Conservation (phyloP, 1,139 yeast species). For the Taphrina confusa region DNA sequence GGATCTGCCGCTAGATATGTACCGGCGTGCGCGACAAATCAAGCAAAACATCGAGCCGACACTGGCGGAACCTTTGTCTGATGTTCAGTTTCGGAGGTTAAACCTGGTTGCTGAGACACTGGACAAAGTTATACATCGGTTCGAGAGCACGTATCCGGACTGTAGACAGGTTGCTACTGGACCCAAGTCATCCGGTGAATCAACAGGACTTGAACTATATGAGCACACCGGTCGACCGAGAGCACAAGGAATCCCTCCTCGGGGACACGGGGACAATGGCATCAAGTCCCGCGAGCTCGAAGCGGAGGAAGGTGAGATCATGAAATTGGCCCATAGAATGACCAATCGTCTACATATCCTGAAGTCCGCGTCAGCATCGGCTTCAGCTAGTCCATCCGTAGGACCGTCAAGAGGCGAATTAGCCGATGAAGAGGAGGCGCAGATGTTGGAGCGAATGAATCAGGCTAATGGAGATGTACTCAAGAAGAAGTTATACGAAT, state of each 20-base stretch:
- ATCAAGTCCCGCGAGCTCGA: constrained; percentile 23
- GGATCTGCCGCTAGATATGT: constrained; percentile 20
- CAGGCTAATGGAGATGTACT: constrained; percentile 27
- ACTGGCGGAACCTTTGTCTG: constrained; percentile 13
- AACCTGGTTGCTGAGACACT: constrained; percentile 21
- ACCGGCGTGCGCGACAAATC: constrained; percentile 24
- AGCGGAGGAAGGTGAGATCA: constrained; percentile 30
- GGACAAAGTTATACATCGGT: constrained; percentile 20
- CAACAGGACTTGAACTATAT: not conserved
- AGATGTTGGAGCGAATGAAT: constrained; percentile 19
- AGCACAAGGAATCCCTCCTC: constrained; percentile 14
- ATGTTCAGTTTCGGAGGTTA: constrained; percentile 15
- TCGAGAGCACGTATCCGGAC: constrained; percentile 20
- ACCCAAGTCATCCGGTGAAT: not conserved
- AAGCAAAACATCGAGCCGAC: constrained; percentile 28
- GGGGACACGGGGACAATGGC: not conserved
- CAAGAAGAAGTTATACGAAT: constrained; percentile 17
- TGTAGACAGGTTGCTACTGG: not conserved
- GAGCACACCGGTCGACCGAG: constrained; percentile 23
- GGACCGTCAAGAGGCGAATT: constrained; percentile 25
- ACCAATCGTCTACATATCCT: constrained; percentile 18
- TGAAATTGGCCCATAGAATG: constrained; percentile 28
- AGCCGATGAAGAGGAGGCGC: constrained; percentile 16
- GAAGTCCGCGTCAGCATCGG: constrained; percentile 21
- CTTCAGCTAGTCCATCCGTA: constrained; percentile 19